Evolutionary conservation across 345 rosid genomes (phyloP).

Genomic region (Acer yangbiense): DNA sequence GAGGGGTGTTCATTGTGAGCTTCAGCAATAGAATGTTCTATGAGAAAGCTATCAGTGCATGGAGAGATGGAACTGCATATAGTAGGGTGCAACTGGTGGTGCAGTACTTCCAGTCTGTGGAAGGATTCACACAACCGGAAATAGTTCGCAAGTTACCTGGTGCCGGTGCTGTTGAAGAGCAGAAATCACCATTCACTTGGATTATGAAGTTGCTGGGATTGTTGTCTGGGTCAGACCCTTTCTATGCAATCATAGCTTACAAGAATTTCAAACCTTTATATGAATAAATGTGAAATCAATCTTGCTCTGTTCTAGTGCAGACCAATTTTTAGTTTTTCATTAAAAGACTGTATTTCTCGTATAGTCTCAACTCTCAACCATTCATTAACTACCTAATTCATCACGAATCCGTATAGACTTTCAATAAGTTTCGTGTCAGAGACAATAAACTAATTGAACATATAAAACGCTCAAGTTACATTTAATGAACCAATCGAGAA

Average conservation of each 20-base stretch:
- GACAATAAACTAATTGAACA: background rate
- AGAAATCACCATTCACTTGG: constrained; percentile 48
- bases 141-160: constrained; percentile 50
- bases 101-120: constrained; percentile 74
- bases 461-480: background rate
- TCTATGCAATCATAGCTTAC: constrained; percentile 81
- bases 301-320: background rate
- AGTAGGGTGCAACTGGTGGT: constrained; percentile 67
- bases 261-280: constrained; percentile 77
- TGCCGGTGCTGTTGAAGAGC: constrained; percentile 25
- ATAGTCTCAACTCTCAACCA: background rate
- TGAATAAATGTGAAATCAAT: constrained; percentile 32
- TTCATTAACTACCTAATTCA: background rate
- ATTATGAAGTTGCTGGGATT: constrained; percentile 51
- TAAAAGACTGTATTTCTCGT: no score
- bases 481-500: background rate
- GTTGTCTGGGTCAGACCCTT: constrained; percentile 71
- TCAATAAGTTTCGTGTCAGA: background rate
- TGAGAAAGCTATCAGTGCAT: constrained; percentile 77
- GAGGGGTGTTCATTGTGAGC: constrained; percentile 79
- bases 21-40: constrained; percentile 91
- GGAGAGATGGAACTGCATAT: constrained; percentile 85
- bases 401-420: background rate
- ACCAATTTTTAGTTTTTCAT: background rate
- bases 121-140: constrained; percentile 78